Evolutionary conservation across 768 basidiomycete genomes (phyloP).

Genomic region (Phanerochaete carnosa): DNA sequence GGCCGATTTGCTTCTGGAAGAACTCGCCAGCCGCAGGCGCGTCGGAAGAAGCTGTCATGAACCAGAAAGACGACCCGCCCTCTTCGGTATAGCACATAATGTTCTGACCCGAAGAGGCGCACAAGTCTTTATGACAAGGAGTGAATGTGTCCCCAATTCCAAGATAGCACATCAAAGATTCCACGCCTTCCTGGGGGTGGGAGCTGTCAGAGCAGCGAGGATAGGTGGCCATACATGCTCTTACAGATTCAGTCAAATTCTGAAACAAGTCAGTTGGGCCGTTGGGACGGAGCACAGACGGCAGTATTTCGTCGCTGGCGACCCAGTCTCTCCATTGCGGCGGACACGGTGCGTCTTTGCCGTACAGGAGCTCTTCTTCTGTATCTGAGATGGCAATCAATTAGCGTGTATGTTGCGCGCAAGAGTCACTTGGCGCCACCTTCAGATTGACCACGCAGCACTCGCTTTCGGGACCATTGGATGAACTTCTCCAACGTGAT

Average conservation of each 20-base stretch:
- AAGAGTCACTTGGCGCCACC: constrained; percentile 8
- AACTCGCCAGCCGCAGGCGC: constrained; percentile 54
- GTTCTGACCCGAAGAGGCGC: constrained; percentile 83
- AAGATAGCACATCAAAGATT: constrained; percentile 84
- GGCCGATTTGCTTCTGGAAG: constrained; percentile 49
- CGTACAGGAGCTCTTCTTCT: constrained; percentile 43
- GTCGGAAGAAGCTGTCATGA: constrained; percentile 69
- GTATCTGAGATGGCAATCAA: not conserved
- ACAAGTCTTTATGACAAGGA: constrained; percentile 81
- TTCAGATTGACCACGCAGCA: not conserved
- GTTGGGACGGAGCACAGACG: constrained; percentile 48
- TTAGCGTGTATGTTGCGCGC: not conserved
- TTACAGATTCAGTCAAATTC: constrained; percentile 50
- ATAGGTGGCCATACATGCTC: constrained; percentile 19
- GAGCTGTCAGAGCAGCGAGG: not conserved
- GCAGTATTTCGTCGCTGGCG: constrained; percentile 42
- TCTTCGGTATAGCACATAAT: constrained; percentile 81
- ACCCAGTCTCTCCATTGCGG: constrained; percentile 64
- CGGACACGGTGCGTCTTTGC: constrained; percentile 77
- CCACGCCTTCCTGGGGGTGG: constrained; percentile 47
- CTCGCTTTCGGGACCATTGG: constrained; percentile 26
- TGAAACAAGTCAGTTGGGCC: constrained; percentile 55
- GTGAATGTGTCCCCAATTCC: constrained; percentile 83
- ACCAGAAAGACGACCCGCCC: constrained; percentile 77
- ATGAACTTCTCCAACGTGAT: constrained; percentile 56